Evolutionary conservation across 805 yeast genomes (phyloP).

Genomic region (Saccharomycopsis sp.): DNA sequence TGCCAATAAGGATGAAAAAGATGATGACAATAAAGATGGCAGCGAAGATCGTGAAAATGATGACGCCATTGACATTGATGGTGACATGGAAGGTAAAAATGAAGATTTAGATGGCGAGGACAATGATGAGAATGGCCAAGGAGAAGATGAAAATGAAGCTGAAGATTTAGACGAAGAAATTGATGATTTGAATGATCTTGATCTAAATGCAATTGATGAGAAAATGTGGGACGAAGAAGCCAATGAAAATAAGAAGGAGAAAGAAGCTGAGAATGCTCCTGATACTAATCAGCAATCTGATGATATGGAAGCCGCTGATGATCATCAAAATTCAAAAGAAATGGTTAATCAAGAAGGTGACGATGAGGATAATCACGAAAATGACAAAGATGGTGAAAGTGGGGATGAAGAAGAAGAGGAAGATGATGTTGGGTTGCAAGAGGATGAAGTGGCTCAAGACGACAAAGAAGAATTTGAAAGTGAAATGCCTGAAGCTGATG

Average conservation of each 20-base stretch:
- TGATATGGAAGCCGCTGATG: slow-evolving; percentile 40
- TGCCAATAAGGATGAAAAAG: slow-evolving; percentile 60
- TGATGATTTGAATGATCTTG: slow-evolving; percentile 82
- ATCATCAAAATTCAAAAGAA: slow-evolving; percentile 31
- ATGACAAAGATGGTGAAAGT: slow-evolving; percentile 31
- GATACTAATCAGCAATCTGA: slow-evolving; percentile 49
- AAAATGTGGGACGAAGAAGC: slow-evolving; percentile 98
- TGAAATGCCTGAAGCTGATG: slow-evolving; percentile 75
- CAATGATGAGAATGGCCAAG: slow-evolving; percentile 43
- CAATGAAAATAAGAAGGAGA: slow-evolving; percentile 68
- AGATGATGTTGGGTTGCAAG: slow-evolving; percentile 41
- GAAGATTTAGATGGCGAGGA: slow-evolving; percentile 75
- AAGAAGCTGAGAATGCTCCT: slow-evolving; percentile 68
- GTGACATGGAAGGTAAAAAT: slow-evolving; percentile 92
- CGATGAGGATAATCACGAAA: slow-evolving; percentile 26
- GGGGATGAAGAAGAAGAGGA: slow-evolving; percentile 33
- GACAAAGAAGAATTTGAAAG: slow-evolving; percentile 69
- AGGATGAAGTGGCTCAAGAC: slow-evolving; percentile 48
- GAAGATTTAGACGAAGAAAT: slow-evolving; percentile 80
- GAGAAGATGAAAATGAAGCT: slow-evolving; percentile 46
- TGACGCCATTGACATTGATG: slow-evolving; percentile 90
- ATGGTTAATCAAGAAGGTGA: slow-evolving; percentile 28
- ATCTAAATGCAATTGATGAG: slow-evolving; percentile 92
- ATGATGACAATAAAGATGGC: slow-evolving; percentile 51
- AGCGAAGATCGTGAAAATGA: slow-evolving; percentile 61